Conservation (phyloP, 345 rosid genomes). For the Citrus mangshanensis region DNA sequence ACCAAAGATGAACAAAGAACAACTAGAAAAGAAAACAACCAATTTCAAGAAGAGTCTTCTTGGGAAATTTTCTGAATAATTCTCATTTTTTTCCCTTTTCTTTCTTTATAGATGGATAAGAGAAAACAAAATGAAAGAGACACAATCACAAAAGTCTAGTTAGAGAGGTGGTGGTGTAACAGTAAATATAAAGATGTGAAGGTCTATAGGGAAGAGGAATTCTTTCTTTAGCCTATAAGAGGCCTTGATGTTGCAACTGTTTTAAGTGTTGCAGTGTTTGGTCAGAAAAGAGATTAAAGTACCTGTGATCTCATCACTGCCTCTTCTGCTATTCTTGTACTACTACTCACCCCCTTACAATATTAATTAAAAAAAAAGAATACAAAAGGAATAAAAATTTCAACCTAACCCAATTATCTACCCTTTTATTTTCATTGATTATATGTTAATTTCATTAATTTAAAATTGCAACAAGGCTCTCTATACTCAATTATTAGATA, state of each 20-base stretch:
- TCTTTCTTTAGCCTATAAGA: constrained; percentile 17
- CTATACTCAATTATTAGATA: too few relatives aligned
- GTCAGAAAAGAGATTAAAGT: constrained; percentile 49
- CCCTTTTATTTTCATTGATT: background rate
- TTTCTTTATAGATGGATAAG: background rate
- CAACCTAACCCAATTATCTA: too few relatives aligned
- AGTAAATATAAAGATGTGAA: constrained; percentile 24
- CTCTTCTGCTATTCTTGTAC: constrained; percentile 34
- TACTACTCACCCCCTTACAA: background rate
- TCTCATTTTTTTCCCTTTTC: background rate
- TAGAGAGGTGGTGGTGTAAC: constrained; percentile 3
- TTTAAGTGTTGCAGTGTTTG: constrained; percentile 43
- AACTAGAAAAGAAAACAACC: background rate
- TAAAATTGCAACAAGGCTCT: too few relatives aligned
- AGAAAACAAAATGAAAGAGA: background rate
- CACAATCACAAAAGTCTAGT: background rate
- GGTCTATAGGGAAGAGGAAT: constrained; percentile 21
- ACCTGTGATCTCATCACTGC: constrained; percentile 46
- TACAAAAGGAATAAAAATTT: background rate
- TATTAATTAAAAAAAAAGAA: background rate
- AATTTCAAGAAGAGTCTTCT: constrained; percentile 23
- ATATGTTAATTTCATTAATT: background rate
- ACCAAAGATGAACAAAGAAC: constrained; percentile 14
- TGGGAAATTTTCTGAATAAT: constrained; percentile 10
- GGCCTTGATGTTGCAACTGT: constrained; percentile 29